Evolutionary conservation across 371 early-diverging fungal species (phyloP), one percentile per base, ranked within the genome.

Genomic region (Encephalitozoon cuniculi): DNA sequence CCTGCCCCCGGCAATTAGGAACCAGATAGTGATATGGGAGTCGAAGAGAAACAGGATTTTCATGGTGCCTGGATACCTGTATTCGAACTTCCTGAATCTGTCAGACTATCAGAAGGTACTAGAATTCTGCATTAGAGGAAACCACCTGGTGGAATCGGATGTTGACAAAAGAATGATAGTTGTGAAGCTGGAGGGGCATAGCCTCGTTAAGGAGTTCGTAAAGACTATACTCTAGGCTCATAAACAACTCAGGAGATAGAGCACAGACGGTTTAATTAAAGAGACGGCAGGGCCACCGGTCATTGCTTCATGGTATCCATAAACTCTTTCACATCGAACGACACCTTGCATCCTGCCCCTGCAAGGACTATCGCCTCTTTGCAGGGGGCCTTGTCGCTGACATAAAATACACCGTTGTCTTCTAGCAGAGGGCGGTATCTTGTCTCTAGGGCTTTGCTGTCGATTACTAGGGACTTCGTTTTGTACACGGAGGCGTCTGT

Each of bases 11-110:
- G 93, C 94, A 0, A 93, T 98, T 2, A 88, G 92, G 0, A 97
- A 95, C 85, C 98, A 98, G 84, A 91, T 96, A 34, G 86, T 90
- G 39, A 83, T 96, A 69, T 96, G 96, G 96, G 96, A 96, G 83
- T 89, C 90, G 84, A 96, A 96, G 81, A 88, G 91, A 76, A 92
- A 95, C 75, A 87, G 97, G 30, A 85, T 96, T 26, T 49, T 52
- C 15, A 52, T 46, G 7, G 44, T 70, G 74, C 32, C 64, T 74
- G 90, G 91, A 6, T 89, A 87, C 80, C 83, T 94, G 11, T 94
- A 94, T 83, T 87, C 88, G 41, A 89, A 91, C 59, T 95, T 94
- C 83, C 83, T 86, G 21, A 81, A 83, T 71, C 63, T 77, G 25
- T 74, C 68, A 30, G 84, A 85, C 71, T 85, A 68, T 66, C 64